Evolutionary conservation across 2,329 filamentous ascomycete species (phyloP), one percentile per base, ranked within the genome.

Genomic region (Ramularia endophylla): DNA sequence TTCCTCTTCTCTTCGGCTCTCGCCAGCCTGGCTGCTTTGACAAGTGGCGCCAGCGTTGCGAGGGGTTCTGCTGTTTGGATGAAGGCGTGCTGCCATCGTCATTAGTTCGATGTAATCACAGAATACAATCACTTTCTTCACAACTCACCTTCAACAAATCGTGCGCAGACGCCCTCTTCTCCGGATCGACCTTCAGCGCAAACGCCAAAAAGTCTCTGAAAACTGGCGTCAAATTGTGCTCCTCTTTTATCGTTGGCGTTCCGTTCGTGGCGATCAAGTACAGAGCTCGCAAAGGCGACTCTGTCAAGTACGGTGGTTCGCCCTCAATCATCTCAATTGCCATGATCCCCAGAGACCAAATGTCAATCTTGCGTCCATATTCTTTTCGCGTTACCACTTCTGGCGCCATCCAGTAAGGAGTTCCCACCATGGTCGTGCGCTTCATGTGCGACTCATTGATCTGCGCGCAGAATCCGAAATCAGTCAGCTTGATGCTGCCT

Each of bases 321-420:
- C 90, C 92, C 68, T 97, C 92, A 52, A 98, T 95, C 92, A 98
- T 98, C 67, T 98, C 92, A 58, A 98, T 97, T 6, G 92, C 88
- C 92, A 98, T 97, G 68, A 98, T 98, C 44, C 92, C 92, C 32
- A 98, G 72, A 44, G 87, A 94, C 92, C 92, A 98, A 54, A 98
- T 95, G 61, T 98, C 92, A 40, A 98, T 90, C 67, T 97, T 98
- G 49, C 90, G 84, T 52, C 92, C 92, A 66, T 98, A 98, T 67
- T 97, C 92, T 65, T 97, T 97, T 30, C 89, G 77, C 5, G 88
- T 97, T 19, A 98, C 92, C 16, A 98, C 90, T 67, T 98, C 92
- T 3, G 92, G 92, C 1, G 92, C 92, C 92, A 98, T 98, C 92
- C 92, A 98, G 67, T 98, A 98, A 2, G 92, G 92, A 6, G 92